These are phyloP conservation scores for Dryadomyces quercivorus DNA, from an alignment of 2,329 filamentous ascomycete genomes.

Conservation along the genomic window DNA sequence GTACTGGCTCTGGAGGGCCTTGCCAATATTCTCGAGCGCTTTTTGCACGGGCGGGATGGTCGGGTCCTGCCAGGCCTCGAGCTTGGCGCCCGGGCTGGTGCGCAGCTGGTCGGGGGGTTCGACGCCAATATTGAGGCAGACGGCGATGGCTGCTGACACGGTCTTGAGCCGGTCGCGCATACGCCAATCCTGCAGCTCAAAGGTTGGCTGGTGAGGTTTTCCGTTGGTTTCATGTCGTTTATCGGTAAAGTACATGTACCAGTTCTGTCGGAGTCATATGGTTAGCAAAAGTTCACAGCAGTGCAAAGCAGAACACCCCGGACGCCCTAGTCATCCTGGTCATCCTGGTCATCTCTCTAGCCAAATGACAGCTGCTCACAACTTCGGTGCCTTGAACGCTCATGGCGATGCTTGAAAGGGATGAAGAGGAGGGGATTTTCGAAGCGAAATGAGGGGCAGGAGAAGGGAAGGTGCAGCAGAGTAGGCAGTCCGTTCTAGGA, in stretches of 20 bases:
- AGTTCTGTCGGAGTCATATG: slow-evolving; percentile 47
- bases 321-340: too few species aligned
- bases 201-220: slow-evolving; percentile 58
- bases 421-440: background rate
- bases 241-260: slow-evolving; percentile 99
- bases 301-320: background rate
- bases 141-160: slow-evolving; percentile 83
- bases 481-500: background rate
- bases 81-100: slow-evolving; percentile 81
- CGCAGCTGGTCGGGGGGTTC: slow-evolving; percentile 96
- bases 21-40: slow-evolving; percentile 86
- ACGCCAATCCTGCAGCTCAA: slow-evolving; percentile 80
- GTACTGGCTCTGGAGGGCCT: slow-evolving; percentile 90
- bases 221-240: slow-evolving; percentile 94
- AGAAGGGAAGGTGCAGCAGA: background rate
- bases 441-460: background rate
- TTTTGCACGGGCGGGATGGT: slow-evolving; percentile 70
- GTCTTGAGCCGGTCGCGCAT: slow-evolving; percentile 96
- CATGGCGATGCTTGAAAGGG: background rate
- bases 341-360: too few species aligned
- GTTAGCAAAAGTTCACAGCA: background rate
- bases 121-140: slow-evolving; percentile 94
- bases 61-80: slow-evolving; percentile 96
- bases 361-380: background rate
- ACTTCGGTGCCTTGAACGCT: background rate